These are phyloP conservation scores for Saitozyma sp. DNA, from an alignment of 768 basidiomycete genomes.

Conservation along the genomic window DNA sequence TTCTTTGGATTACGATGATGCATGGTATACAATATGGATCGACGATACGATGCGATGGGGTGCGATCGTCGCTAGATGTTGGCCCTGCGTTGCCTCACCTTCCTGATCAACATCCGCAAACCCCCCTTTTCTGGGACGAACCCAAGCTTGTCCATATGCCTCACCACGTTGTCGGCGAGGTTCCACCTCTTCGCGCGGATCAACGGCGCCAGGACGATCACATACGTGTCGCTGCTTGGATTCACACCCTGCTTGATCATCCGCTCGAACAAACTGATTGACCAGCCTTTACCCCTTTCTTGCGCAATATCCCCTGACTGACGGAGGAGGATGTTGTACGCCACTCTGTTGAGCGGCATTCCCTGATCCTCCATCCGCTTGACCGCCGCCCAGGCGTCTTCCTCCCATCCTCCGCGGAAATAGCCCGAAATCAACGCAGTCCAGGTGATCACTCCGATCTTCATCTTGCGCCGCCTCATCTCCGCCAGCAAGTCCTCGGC, in stretches of 20 bases:
- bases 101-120: slow-evolving; percentile 59
- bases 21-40: neutral
- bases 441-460: slow-evolving; percentile 79
- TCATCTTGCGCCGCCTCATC: slow-evolving; percentile 62
- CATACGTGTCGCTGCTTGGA: slow-evolving; percentile 70
- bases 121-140: slow-evolving; percentile 54
- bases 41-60: neutral
- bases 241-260: slow-evolving; percentile 59
- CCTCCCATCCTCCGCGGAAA: slow-evolving; percentile 62
- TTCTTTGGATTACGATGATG: slow-evolving; percentile 17
- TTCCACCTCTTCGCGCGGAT: slow-evolving; percentile 62
- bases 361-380: slow-evolving; percentile 60
- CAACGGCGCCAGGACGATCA: slow-evolving; percentile 70
- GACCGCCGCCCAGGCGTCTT: slow-evolving; percentile 38
- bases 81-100: slow-evolving; percentile 55
- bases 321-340: slow-evolving; percentile 76
- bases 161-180: slow-evolving; percentile 63
- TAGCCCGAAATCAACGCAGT: slow-evolving; percentile 74
- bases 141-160: slow-evolving; percentile 61
- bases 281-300: neutral
- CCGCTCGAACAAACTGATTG: slow-evolving; percentile 25
- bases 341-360: slow-evolving; percentile 62
- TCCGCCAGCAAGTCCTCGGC: slow-evolving; percentile 69
- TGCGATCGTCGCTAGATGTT: neutral
- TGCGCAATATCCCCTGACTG: slow-evolving; percentile 60